These are phyloP conservation scores for Xylariales sp. DNA, from an alignment of 2,329 filamentous ascomycete species.

Conservation along the genomic window DNA sequence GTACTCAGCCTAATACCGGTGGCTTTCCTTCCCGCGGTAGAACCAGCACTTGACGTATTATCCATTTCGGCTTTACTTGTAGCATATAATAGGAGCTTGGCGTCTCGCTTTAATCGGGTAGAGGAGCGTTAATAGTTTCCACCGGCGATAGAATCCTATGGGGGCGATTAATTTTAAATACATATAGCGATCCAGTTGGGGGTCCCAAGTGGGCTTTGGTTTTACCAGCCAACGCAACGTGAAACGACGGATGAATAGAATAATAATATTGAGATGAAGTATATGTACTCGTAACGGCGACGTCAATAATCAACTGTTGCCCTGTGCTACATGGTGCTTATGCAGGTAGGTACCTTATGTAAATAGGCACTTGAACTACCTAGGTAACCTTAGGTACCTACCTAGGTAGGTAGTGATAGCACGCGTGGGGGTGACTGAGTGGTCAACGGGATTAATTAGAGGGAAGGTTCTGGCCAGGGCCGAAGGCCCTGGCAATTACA, in stretches of 20 bases:
- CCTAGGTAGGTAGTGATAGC: no score
- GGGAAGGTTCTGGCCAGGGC: no score
- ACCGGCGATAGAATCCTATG: constrained; percentile 12
- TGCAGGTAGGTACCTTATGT: no score
- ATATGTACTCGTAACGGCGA: constrained; percentile 6
- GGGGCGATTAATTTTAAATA: constrained; percentile 23
- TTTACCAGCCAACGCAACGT: constrained; percentile 4
- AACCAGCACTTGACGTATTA: not conserved
- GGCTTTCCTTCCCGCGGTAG: no score
- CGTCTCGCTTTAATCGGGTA: constrained; percentile 12
- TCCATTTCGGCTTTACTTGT: constrained; percentile 15
- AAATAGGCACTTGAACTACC: no score
- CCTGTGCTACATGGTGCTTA: no score
- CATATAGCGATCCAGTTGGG: constrained; percentile 1
- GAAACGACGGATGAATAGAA: constrained; percentile 34
- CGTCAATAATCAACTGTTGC: not conserved
- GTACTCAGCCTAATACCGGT: not conserved
- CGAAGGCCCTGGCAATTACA: no score
- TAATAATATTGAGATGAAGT: constrained; percentile 20
- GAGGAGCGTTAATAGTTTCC: constrained; percentile 14
- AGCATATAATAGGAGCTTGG: constrained; percentile 25
- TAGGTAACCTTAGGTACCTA: no score
- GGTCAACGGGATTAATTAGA: no score
- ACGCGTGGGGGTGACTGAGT: no score
- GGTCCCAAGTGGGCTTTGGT: not conserved